A percentile compares a stretch with the other conserved stretches of the same genome.
Conservation (phyloP, 169 alveolate species). For the Toxoplasma gondii region DNA sequence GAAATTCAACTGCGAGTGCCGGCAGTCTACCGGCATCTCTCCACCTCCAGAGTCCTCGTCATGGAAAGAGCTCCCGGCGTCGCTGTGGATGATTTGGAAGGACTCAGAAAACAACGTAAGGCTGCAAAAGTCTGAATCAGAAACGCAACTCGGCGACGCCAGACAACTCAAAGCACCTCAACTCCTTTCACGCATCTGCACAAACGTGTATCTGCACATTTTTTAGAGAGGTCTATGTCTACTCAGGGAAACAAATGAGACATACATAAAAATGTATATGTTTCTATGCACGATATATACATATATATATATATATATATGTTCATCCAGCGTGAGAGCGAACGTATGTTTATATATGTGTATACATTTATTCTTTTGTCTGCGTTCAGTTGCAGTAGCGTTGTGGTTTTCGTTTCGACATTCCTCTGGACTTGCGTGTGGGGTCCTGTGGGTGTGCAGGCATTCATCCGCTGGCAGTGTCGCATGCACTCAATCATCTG, state of each 20-base stretch:
- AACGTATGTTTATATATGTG: not conserved
- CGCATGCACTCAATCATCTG: slow-evolving; percentile 58
- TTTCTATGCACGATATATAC: not conserved
- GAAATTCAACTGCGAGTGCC: slow-evolving; percentile 64
- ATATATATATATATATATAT: not conserved
- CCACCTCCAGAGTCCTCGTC: slow-evolving; percentile 67
- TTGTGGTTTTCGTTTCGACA: too few relatives aligned
- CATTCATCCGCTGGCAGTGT: slow-evolving; percentile 68
- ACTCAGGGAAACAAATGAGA: too few relatives aligned
- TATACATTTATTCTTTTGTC: not conserved
- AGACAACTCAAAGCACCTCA: too few relatives aligned
- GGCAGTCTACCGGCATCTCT: slow-evolving; percentile 33
- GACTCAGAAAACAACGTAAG: slow-evolving; percentile 47
- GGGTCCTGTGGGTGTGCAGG: slow-evolving; percentile 34
- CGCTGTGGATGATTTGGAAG: slow-evolving; percentile 57
- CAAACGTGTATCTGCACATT: too few relatives aligned
- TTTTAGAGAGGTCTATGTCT: too few relatives aligned
- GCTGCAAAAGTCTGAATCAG: not conserved
- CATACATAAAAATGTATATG: not conserved
- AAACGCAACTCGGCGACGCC: not conserved
- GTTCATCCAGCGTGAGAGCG: not conserved
- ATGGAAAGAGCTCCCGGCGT: slow-evolving; percentile 68
- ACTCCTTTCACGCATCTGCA: too few relatives aligned
- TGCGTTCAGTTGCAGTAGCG: too few relatives aligned
- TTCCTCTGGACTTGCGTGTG: too few relatives aligned